These are phyloP conservation scores for Cucurbitaria berberidis DNA, from an alignment of 2,329 filamentous ascomycete genomes.

Conservation along the genomic window DNA sequence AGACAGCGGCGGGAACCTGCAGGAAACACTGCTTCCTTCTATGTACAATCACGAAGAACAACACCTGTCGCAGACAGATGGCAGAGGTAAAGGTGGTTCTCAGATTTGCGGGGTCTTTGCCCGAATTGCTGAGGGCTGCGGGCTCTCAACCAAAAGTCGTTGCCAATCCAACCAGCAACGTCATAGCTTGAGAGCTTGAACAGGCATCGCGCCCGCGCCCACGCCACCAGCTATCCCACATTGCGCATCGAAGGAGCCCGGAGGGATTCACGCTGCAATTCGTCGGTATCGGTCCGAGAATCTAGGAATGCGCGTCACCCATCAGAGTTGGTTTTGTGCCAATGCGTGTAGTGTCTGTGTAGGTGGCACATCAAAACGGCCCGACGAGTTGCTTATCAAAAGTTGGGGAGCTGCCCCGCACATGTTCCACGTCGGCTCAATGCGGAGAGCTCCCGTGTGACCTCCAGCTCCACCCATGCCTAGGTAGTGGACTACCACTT, in stretches of 20 bases:
- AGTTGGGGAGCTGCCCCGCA: constrained; percentile 21
- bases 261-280: constrained; percentile 29
- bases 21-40: constrained; percentile 13
- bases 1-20: constrained; percentile 10
- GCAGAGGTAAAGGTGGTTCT: constrained; percentile 14
- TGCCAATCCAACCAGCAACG: constrained; percentile 33
- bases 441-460: constrained; percentile 26
- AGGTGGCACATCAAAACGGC: constrained; percentile 5
- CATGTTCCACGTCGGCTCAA: constrained; percentile 24
- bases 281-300: constrained; percentile 2
- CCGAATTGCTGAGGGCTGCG: constrained; percentile 34
- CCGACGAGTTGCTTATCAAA: constrained; percentile 16
- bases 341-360: constrained; percentile 2
- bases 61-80: background rate
- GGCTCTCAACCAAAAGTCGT: constrained; percentile 43
- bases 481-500: too few relatives aligned
- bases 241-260: constrained; percentile 15
- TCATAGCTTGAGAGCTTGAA: constrained; percentile 38
- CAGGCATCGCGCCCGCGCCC: constrained; percentile 30
- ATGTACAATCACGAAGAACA: constrained; percentile 1
- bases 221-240: constrained; percentile 34
- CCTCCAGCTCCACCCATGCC: too few relatives aligned
- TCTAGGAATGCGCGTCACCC: background rate
- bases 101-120: constrained; percentile 39
- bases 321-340: background rate